Percentiles rank a stretch among this genome's conserved stretches.
These are phyloP conservation scores for Coemansia sp. DNA, from an alignment of 192 early-diverging fungal species.

Conservation along the genomic window DNA sequence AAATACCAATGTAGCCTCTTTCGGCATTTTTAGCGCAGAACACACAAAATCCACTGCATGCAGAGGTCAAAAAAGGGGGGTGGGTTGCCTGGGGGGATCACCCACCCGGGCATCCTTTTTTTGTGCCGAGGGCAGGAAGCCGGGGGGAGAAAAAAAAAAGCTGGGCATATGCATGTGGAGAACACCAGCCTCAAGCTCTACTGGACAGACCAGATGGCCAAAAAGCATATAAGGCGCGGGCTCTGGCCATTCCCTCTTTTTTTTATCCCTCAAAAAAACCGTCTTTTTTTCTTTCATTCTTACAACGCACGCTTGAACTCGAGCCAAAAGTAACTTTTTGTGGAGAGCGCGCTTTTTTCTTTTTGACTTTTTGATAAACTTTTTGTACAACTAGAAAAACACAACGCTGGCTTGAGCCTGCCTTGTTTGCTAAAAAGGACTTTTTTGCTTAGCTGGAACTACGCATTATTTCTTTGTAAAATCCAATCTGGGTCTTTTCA, in stretches of 20 bases:
- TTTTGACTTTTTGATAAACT: background rate
- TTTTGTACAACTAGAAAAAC: background rate
- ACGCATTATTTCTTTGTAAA: background rate
- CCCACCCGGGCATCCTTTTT: constrained; percentile 8
- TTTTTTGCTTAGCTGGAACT: constrained; percentile 6
- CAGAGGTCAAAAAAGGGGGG: constrained; percentile 1
- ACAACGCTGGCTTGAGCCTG: background rate
- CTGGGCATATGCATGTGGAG: constrained; percentile 16
- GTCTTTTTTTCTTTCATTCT: constrained; percentile 2
- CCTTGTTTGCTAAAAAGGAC: constrained; percentile 1
- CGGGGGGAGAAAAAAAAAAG: constrained; percentile 15
- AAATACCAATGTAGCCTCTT: background rate
- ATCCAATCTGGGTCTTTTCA: too few relatives aligned
- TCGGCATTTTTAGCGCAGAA: constrained; percentile 2
- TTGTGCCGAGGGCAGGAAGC: constrained; percentile 2
- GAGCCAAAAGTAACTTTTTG: constrained; percentile 1
- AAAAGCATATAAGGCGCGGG: constrained; percentile 9
- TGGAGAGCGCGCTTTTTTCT: background rate
- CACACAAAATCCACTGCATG: background rate
- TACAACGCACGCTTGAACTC: constrained; percentile 3
- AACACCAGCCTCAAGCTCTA: constrained; percentile 24
- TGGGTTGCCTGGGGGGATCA: background rate
- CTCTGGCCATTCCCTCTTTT: constrained; percentile 8
- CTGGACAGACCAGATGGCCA: constrained; percentile 10
- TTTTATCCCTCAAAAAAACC: constrained; percentile 6